phyloP scores from a whole-genome alignment of 1,284 basidiomycete species.

The Fistulina hepatica region DNA sequence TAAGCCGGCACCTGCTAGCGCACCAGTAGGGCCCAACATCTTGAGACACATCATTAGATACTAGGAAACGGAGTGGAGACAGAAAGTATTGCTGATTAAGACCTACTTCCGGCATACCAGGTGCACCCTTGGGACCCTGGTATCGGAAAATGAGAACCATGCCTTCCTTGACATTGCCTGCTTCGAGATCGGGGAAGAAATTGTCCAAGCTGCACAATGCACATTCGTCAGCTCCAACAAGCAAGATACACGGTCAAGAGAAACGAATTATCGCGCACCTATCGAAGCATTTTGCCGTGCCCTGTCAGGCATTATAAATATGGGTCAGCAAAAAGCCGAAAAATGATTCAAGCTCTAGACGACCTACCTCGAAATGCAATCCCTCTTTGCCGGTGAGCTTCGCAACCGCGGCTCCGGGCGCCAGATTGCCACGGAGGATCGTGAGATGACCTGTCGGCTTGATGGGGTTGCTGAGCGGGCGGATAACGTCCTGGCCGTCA shows the following conservation, averaged over 20 bases:
- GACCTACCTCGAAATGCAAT: slow-evolving; percentile 63
- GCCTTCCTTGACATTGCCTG: slow-evolving; percentile 76
- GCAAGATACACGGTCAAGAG: not conserved
- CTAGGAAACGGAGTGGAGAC: slow-evolving; percentile 3
- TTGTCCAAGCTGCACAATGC: slow-evolving; percentile 49
- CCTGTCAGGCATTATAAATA: slow-evolving; percentile 28
- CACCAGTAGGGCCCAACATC: slow-evolving; percentile 72
- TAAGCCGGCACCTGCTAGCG: slow-evolving; percentile 89
- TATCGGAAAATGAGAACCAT: slow-evolving; percentile 88
- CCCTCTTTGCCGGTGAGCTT: slow-evolving; percentile 98
- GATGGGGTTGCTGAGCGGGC: slow-evolving; percentile 73
- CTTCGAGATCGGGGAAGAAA: slow-evolving; percentile 78
- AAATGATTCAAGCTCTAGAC: too few relatives aligned
- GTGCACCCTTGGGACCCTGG: slow-evolving; percentile 92
- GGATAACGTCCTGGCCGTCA: slow-evolving; percentile 67
- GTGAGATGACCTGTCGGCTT: slow-evolving; percentile 89
- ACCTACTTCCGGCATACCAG: slow-evolving; percentile 87
- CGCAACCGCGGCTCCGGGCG: slow-evolving; percentile 85
- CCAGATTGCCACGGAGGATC: slow-evolving; percentile 84
- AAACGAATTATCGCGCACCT: slow-evolving; percentile 28
- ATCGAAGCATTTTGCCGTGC: slow-evolving; percentile 69
- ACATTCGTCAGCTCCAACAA: not conserved
- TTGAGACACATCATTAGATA: slow-evolving; percentile 12
- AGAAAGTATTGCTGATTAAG: not conserved
- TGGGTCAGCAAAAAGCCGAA: slow-evolving; percentile 3